Evolutionary conservation across 495 filamentous ascomycete genomes (phyloP), one percentile per base, ranked within the genome.

Genomic region (Talaromyces liani): DNA sequence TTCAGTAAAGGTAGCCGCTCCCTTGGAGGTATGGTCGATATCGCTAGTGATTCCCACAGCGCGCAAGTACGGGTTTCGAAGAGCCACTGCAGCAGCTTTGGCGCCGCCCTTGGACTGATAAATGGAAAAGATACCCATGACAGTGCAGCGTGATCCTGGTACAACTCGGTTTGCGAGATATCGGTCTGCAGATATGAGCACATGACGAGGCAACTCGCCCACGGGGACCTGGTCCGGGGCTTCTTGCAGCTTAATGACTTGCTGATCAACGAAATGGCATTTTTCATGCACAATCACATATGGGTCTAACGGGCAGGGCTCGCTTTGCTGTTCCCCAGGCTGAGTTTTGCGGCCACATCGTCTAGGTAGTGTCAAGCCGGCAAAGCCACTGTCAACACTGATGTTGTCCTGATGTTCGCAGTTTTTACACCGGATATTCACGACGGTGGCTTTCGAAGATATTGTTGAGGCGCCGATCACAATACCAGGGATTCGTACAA

Each of bases 71-170:
- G 95, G 94, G 51, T 96, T 97, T 62, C 95, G 85, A 69, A 99
- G 95, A 16, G 95, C 95, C 5, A 97, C 92, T 0, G 94, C 94
- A 6, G 86, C 86, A 12, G 90, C 88, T 65, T 87, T 88, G 75
- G 93, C 97, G 18, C 87, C 88, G 31, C 87, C 90, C 74, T 97
- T 96, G 64, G 85, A 85, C 71, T 96, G 91, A 72, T 96, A 99
- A 71, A 97, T 97, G 36, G 92, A 97, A 79, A 96, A 99, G 58
- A 99, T 92, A 20, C 95, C 95, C 87, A 93, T 97, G 10, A 98
- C 80, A 0, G 92, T 96, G 70, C 95, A 98, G 68, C 93, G 83
- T 20, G 95, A 94, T 6, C 95, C 95, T 20, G 95, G 95, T 9
- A 98, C 93, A 5, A 98, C 95, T 27, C 92, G 87, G 71, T 99